Evolutionary conservation across 2,329 filamentous ascomycete species (phyloP), one percentile per base, ranked within the genome.

Genomic region (Nigrograna mackinnonii): DNA sequence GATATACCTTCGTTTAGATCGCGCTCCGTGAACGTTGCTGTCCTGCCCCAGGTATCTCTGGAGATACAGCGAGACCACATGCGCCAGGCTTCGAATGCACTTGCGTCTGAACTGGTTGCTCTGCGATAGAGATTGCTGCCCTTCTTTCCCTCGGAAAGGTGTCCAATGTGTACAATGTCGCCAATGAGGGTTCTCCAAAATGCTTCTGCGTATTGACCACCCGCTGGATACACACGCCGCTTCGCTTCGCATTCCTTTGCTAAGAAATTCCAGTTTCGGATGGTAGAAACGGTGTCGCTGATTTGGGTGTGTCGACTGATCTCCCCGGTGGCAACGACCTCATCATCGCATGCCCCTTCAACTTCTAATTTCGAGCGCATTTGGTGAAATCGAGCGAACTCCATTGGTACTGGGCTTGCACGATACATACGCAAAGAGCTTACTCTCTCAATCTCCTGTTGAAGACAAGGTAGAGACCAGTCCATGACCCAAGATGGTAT

Each of bases 61-160:
- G 49, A 50, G 22, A 57, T 57, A 35, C 52, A 55, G n/a, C 54
- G 47, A 22, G 50, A 43, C 54, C 52, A 54, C 46, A 55, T 49
- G 4, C 39, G 43, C 52, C 54, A 55, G 1, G 54, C 47, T 13
- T 45, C 37, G 22, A 40, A 55, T 4, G 54, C 47, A 9, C 44
- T 37, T 14, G 26, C 32, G 20, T 57, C 49, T 1, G 41, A 35
- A n/a, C 19, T 28, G 12, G 17, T 50, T 4, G 54, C 52, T 35
- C 52, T 36, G 6, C 47, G 37, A 21, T 50, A 55, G 7, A 40
- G 21, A 9, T 14, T 30, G n/a, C n/a, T n/a, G n/a, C 42, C 18
- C 5, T 12, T 44, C 6, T n/a, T 19, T 2, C 16, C 21, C 4
- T 42, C 21, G 17, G 32, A 21, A n/a, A 35, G 21, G 24, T 26